These are phyloP conservation scores for Verruconis gallopava DNA, from an alignment of 2,329 filamentous ascomycete species.

Conservation along the genomic window DNA sequence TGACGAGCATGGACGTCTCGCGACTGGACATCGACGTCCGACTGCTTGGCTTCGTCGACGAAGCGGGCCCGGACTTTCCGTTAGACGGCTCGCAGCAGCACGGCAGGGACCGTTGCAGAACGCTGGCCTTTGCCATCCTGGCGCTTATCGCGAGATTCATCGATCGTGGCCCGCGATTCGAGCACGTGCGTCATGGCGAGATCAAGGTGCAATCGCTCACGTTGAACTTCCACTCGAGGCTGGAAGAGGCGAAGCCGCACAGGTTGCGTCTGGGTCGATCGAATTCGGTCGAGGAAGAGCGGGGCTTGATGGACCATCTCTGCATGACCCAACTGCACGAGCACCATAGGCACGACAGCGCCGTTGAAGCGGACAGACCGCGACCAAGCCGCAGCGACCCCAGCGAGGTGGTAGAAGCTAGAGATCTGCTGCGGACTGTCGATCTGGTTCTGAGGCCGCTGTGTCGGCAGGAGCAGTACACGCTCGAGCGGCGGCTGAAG, in stretches of 20 bases:
- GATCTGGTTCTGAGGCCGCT: slow-evolving; percentile 7
- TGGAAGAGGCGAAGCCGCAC: neutral
- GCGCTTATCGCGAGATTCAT: slow-evolving; percentile 6
- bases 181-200: slow-evolving; percentile 3
- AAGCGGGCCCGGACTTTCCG: neutral
- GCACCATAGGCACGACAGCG: neutral
- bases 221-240: slow-evolving; percentile 1
- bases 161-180: slow-evolving; percentile 5
- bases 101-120: slow-evolving; percentile 3
- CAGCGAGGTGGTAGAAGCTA: neutral
- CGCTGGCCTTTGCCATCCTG: slow-evolving; percentile 5
- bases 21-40: slow-evolving; percentile 3
- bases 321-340: neutral
- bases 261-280: neutral
- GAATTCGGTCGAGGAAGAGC: neutral
- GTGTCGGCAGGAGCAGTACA: slow-evolving; percentile 4
- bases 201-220: slow-evolving; percentile 1
- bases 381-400: neutral
- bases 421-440: slow-evolving; percentile 3
- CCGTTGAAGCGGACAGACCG: neutral
- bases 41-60: neutral
- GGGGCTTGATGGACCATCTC: neutral
- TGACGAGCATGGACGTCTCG: neutral
- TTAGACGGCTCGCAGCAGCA: neutral
- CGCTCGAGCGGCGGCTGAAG: neutral